phyloP scores from a whole-genome alignment of 371 early-diverging fungal species.

The Smittium culicis region DNA sequence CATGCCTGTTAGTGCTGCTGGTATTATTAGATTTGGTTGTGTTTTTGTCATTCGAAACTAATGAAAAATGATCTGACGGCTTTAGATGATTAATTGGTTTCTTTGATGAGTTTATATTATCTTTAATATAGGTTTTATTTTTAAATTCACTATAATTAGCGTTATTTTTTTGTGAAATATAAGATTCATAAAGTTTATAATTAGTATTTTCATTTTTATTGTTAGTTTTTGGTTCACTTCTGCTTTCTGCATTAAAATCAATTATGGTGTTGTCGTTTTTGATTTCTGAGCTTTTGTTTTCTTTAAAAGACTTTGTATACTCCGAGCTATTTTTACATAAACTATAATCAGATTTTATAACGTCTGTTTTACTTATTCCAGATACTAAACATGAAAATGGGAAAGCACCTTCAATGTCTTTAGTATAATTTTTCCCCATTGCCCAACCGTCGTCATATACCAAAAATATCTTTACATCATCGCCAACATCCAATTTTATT shows the following conservation, averaged over 20 bases:
- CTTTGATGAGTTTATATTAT: no score
- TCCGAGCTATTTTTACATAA: not conserved
- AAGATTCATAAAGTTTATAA: no score
- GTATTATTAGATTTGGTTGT: no score
- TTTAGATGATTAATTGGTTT: no score
- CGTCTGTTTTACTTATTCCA: not conserved
- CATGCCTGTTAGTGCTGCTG: no score
- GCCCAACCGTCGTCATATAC: not conserved
- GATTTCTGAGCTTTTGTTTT: not conserved
- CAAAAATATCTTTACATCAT: not conserved
- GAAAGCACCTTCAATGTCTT: not conserved
- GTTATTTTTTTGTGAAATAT: no score
- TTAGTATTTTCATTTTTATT: no score
- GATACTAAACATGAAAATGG: not conserved
- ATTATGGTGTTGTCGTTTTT: not conserved
- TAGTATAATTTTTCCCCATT: not conserved
- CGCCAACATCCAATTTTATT: not conserved
- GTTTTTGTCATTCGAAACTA: no score
- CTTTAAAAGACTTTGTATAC: not conserved
- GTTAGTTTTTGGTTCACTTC: no score
- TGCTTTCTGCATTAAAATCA: not conserved
- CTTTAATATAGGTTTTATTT: no score
- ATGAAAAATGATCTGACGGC: no score
- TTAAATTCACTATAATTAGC: no score
- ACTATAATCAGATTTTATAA: not conserved